Base-by-base conservation (phyloP, 345 rosid genomes). In the Zanthoxylum bungeanum region DNA sequence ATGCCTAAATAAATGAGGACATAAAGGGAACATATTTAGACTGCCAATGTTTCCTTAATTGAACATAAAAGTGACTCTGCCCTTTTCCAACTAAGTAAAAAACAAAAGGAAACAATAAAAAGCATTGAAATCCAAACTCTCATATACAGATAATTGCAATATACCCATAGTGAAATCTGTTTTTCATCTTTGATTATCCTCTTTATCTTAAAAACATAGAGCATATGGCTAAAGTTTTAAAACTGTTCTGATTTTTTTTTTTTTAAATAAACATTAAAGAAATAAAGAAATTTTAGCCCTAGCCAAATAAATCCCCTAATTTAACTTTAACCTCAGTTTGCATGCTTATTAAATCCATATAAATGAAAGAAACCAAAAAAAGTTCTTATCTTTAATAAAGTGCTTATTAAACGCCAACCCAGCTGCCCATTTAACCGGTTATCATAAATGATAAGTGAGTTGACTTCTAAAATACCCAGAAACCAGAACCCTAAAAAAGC, bases 1-100 rank as follows among this genome's bases (percentile, higher is more conserved):
- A 77, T 79, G 84, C 95, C 97, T 94, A 62, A 58, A n/a, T n/a
- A n/a, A n/a, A n/a, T n/a, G n/a, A 70, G 25, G 30, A 66, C 62
- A 82, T 37, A 40, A 44, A 76, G 4, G 60, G 17, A 66, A 51
- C 65, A 72, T n/a, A 30, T 52, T 51, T 25, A 75, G 60, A 30
- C 3, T 16, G 40, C 37, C 47, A 50, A 42, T 47, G 34, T 66
- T 50, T 49, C 14, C 22, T 22, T 6, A 58, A 58, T 28, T 31
- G 39, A n/a, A n/a, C 62, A 30, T 16, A 28, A 30, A 57, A 17
- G 10, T 58, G 62, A 3, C 10, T 2, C 22, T 6, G 24, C 39
- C 5, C 9, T 17, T 58, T 31, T 50, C 58, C 42, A 33, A 4
- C 30, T 10, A 7, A 44, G n/a, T n/a, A n/a, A n/a, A n/a, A n/a